Percentiles rank a stretch among this genome's conserved stretches.
phyloP scores from a whole-genome alignment of 352 stramenopile genomes.

The Phytopythium ostracodes region DNA sequence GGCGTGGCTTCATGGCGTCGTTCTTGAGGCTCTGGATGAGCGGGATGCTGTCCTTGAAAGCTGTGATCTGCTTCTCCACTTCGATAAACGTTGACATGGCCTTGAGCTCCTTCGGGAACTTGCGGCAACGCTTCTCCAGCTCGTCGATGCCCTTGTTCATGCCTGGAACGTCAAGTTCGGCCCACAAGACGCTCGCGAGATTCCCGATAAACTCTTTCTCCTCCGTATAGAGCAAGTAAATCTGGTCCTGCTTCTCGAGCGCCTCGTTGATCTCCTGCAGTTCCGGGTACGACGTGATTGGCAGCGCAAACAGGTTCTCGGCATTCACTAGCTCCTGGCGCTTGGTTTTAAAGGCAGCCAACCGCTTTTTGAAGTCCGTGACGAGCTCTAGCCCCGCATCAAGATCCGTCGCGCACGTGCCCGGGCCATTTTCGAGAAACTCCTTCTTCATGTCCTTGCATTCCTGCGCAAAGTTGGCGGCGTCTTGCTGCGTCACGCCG shows the following conservation, averaged over 20 bases:
- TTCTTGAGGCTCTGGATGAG: constrained; percentile 94
- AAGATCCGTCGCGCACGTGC: constrained; percentile 76
- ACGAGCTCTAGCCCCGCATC: constrained; percentile 90
- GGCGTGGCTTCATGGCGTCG: constrained; percentile 89
- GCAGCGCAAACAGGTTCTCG: constrained; percentile 91
- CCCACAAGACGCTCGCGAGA: constrained; percentile 90
- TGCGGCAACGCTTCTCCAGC: constrained; percentile 90
- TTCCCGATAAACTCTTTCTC: constrained; percentile 92
- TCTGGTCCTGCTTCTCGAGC: constrained; percentile 84
- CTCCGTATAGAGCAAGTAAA: constrained; percentile 92
- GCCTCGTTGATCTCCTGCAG: constrained; percentile 84
- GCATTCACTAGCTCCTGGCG: constrained; percentile 91
- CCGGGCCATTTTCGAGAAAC: constrained; percentile 85
- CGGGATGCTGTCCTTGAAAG: constrained; percentile 94
- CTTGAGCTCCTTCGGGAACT: constrained; percentile 90
- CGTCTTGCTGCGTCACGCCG: constrained; percentile 91
- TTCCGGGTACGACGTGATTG: constrained; percentile 89
- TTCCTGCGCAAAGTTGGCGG: constrained; percentile 83
- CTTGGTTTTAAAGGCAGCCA: constrained; percentile 71
- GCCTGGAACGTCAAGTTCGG: constrained; percentile 87
- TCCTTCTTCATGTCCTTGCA: constrained; percentile 84
- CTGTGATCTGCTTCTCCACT: constrained; percentile 88
- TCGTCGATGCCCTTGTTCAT: constrained; percentile 93
- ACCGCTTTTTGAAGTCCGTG: constrained; percentile 74
- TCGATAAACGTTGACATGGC: constrained; percentile 89